Evolutionary conservation across 2,329 filamentous ascomycete genomes (phyloP), one percentile per base, ranked within the genome.

Genomic region (Colletotrichum cordylinicola): DNA sequence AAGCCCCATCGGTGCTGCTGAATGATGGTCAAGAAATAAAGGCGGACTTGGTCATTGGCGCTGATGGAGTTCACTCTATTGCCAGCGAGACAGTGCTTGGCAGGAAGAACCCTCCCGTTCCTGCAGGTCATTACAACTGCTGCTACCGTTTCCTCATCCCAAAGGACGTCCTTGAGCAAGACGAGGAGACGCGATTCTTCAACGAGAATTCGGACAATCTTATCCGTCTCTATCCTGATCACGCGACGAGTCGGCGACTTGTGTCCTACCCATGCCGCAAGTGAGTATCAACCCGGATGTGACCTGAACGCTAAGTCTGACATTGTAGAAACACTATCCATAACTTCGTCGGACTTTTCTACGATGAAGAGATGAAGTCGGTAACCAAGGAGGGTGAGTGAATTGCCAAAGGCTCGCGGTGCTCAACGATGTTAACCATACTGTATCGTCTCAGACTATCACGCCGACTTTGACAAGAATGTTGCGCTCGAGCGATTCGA

Each of bases 61-160:
- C 87, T 4, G 87, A 89, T 77, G 88, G 88, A 8, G 79, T 87
- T 18, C 86, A 87, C 67, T 84, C 82, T 16, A 68, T 78, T 9
- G 84, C 80, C 15, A 76, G 80, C 7, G 79, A 83, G 70, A 75
- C 77, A 5, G 77, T 85, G 7, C 69, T 82, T 21, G 83, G 82
- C 29, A 67, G 72, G 43, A 70, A 77, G 24, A 82, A 81, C 67
- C 77, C 77, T 5, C 80, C 82, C 0, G 74, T 81, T 24, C 75
- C 80, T 6, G 80, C 82, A 10, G 67, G 78, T 2, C 72, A 81
- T 24, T 81, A 81, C 65, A 85, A 85, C 64, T 80, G 77, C 56
- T 84, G 83, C 76, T 85, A 83, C 61, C 83, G 84, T 0, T 86
- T 86, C 72, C 78, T 86, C 6, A 82, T 86, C 9, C 80, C 83